Percentiles rank a stretch among this genome's conserved stretches.
Evolutionary conservation across 1,284 basidiomycete species (phyloP).

Genomic region (Meira nashicola): DNA sequence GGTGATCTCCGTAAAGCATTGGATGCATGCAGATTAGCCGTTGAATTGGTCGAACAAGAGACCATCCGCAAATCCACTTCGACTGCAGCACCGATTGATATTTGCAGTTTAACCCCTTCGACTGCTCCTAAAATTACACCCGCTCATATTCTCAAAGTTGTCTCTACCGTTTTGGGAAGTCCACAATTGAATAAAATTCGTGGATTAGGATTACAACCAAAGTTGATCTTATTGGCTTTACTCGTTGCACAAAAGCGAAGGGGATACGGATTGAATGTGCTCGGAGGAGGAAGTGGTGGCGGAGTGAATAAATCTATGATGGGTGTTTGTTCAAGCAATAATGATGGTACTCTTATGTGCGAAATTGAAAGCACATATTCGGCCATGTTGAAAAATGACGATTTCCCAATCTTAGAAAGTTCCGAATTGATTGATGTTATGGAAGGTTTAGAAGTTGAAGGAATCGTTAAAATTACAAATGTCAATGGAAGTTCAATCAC

Average conservation of each 20-base stretch:
- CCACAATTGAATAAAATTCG: slow-evolving; percentile 43
- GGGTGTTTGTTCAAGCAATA: background rate
- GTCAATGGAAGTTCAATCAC: background rate
- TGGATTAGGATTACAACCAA: slow-evolving; percentile 41
- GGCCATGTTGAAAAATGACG: slow-evolving; percentile 32
- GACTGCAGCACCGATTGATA: background rate
- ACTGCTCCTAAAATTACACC: slow-evolving; percentile 45
- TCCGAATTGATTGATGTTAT: slow-evolving; percentile 48
- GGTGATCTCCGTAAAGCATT: slow-evolving; percentile 55
- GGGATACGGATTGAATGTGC: slow-evolving; percentile 21
- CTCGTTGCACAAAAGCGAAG: slow-evolving; percentile 32
- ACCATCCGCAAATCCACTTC: slow-evolving; percentile 21
- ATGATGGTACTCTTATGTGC: slow-evolving; percentile 15
- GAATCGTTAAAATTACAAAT: slow-evolving; percentile 29
- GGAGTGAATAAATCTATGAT: too few relatives aligned
- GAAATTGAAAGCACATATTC: slow-evolving; percentile 44
- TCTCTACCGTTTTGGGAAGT: slow-evolving; percentile 43
- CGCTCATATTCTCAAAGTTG: slow-evolving; percentile 44
- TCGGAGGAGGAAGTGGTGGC: slow-evolving; percentile 15
- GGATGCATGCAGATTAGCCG: slow-evolving; percentile 50
- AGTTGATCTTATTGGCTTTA: slow-evolving; percentile 43
- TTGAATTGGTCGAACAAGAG: slow-evolving; percentile 51
- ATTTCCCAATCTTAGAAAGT: slow-evolving; percentile 30
- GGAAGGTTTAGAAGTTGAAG: slow-evolving; percentile 47
- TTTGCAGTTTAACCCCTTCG: slow-evolving; percentile 27